Evolutionary conservation across 495 filamentous ascomycete species (phyloP).

Genomic region (Neurospora tetraspora): DNA sequence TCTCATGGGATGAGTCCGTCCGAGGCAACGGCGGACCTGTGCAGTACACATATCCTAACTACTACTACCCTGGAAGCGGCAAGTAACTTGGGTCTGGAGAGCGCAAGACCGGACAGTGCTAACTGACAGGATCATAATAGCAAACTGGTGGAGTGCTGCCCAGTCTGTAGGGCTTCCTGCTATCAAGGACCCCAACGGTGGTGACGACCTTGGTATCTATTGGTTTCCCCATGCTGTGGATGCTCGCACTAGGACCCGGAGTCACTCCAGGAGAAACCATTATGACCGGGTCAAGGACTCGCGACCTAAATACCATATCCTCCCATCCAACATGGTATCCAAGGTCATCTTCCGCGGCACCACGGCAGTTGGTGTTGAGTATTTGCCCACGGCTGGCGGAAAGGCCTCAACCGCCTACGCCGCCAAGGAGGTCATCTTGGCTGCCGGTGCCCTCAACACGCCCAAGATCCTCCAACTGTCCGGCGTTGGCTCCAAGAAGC

Average conservation of each 20-base stretch:
- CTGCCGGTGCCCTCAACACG: slow-evolving; percentile 47
- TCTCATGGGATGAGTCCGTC: slow-evolving; percentile 29
- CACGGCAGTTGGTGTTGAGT: slow-evolving; percentile 20
- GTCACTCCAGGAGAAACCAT: slow-evolving; percentile 30
- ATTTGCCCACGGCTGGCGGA: slow-evolving; percentile 13
- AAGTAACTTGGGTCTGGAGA: not conserved
- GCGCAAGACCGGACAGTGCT: not conserved
- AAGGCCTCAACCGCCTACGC: slow-evolving; percentile 20
- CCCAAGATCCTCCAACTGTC: slow-evolving; percentile 58
- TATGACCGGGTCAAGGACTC: slow-evolving; percentile 23
- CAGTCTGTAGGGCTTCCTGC: slow-evolving; percentile 18
- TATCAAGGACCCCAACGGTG: slow-evolving; percentile 27
- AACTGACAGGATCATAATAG: not conserved
- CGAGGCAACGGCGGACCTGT: slow-evolving; percentile 31
- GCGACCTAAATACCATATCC: slow-evolving; percentile 35
- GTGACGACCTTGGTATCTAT: slow-evolving; percentile 21
- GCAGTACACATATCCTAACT: slow-evolving; percentile 31
- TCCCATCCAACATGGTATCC: slow-evolving; percentile 33
- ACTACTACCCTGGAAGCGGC: slow-evolving; percentile 24
- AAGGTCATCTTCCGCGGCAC: slow-evolving; percentile 35
- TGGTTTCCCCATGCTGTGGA: slow-evolving; percentile 29
- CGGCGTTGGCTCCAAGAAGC: slow-evolving; percentile 59
- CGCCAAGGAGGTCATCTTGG: slow-evolving; percentile 44
- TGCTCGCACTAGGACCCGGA: slow-evolving; percentile 26
- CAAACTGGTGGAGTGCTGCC: slow-evolving; percentile 24